Evolutionary conservation across 2,329 filamentous ascomycete species (phyloP).

Genomic region (Nigrospora sphaerica): DNA sequence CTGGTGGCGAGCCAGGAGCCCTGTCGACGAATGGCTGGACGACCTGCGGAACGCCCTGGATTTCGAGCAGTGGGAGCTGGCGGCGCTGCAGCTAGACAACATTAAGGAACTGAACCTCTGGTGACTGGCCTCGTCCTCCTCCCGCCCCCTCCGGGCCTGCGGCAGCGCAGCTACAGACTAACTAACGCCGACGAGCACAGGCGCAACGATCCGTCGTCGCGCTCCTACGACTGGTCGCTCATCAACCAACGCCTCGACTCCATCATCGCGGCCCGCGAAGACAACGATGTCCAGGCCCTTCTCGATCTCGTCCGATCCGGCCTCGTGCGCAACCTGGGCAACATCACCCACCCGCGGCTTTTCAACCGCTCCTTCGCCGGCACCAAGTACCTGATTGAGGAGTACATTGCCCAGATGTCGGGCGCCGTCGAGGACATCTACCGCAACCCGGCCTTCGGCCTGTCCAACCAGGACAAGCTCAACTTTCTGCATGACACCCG

Average conservation of each 20-base stretch:
- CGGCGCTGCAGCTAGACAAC: slow-evolving; percentile 77
- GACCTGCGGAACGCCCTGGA: slow-evolving; percentile 57
- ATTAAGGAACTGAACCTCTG: slow-evolving; percentile 75
- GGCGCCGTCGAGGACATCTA: slow-evolving; percentile 73
- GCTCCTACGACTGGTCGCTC: slow-evolving; percentile 79
- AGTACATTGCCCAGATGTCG: slow-evolving; percentile 82
- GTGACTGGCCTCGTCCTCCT: slow-evolving; percentile 32
- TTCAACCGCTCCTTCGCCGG: slow-evolving; percentile 83
- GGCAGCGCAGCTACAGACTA: background rate
- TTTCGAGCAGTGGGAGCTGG: slow-evolving; percentile 82
- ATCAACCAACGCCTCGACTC: slow-evolving; percentile 71
- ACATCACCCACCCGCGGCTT: slow-evolving; percentile 74
- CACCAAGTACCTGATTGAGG: slow-evolving; percentile 84
- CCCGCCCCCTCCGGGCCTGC: background rate
- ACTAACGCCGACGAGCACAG: slow-evolving; percentile 30
- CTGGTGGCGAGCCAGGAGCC: slow-evolving; percentile 61
- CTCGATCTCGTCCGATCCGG: slow-evolving; percentile 76
- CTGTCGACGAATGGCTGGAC: slow-evolving; percentile 58
- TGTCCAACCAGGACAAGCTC: slow-evolving; percentile 72
- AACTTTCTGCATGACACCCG: slow-evolving; percentile 82
- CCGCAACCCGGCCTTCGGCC: slow-evolving; percentile 2
- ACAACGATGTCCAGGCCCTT: slow-evolving; percentile 65
- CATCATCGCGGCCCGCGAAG: slow-evolving; percentile 61
- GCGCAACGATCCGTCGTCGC: slow-evolving; percentile 74
- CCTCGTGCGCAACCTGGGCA: slow-evolving; percentile 79